phyloP scores from a whole-genome alignment of 2,329 filamentous ascomycete genomes.

The Ceratocystis huliohia region DNA sequence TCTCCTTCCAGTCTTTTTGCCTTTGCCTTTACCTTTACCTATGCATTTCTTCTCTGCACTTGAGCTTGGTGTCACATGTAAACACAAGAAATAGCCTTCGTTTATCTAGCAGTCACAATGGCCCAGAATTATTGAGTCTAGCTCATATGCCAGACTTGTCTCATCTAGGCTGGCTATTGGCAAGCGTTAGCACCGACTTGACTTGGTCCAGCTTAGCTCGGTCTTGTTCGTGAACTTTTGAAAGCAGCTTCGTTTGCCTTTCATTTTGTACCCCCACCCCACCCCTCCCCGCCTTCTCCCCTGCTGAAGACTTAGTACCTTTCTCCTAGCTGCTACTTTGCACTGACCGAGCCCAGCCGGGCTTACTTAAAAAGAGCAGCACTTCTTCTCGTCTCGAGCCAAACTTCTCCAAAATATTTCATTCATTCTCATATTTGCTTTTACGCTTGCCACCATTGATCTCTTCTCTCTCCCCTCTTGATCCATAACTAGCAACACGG shows the following conservation, averaged over 20 bases:
- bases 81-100: too few species aligned
- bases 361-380: conserved; percentile 10
- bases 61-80: too few species aligned
- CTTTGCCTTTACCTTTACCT: neutral
- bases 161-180: neutral
- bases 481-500: neutral
- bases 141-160: neutral
- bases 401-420: neutral
- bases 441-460: neutral
- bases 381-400: neutral
- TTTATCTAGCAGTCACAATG: too few species aligned
- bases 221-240: neutral
- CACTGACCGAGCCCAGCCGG: neutral
- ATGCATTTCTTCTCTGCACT: neutral
- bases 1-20: neutral
- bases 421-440: neutral
- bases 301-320: neutral
- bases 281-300: neutral
- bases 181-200: neutral
- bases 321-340: neutral
- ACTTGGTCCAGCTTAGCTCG: neutral
- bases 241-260: neutral
- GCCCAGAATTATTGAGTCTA: neutral
- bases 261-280: neutral
- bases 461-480: neutral